Conservation (phyloP, 257 asterid species). For the Buddleja alternifolia region DNA sequence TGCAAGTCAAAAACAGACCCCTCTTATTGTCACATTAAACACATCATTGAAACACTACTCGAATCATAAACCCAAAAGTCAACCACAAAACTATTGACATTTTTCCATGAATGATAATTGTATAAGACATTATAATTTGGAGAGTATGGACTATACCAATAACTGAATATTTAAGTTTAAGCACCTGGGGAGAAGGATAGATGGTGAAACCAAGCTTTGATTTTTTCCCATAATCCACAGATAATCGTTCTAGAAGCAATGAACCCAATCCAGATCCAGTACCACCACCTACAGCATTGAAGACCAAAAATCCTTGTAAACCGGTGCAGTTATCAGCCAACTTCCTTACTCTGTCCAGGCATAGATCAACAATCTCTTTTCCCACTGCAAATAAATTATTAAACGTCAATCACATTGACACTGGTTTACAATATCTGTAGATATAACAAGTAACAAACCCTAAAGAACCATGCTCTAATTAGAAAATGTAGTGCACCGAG, state of each 20-base stretch:
- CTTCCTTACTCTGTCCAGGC: slow-evolving; percentile 87
- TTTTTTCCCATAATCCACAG: slow-evolving; percentile 86
- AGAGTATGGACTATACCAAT: background rate
- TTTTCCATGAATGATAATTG: no score
- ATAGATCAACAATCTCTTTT: slow-evolving; percentile 82
- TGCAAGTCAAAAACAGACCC: slow-evolving; percentile 37
- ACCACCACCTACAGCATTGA: slow-evolving; percentile 92
- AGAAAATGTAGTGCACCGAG: background rate
- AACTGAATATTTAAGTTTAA: slow-evolving; percentile 1
- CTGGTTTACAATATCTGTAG: background rate
- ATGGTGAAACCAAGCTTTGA: slow-evolving; percentile 93
- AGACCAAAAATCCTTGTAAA: slow-evolving; percentile 87
- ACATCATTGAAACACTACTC: background rate
- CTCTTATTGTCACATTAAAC: slow-evolving; percentile 12
- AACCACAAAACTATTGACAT: background rate
- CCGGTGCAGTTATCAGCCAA: slow-evolving; percentile 95
- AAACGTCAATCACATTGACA: background rate
- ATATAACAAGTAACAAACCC: background rate
- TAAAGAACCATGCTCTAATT: background rate
- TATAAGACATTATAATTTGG: background rate
- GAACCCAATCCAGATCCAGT: slow-evolving; percentile 96
- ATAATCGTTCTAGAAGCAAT: slow-evolving; percentile 78
- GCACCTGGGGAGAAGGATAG: slow-evolving; percentile 90
- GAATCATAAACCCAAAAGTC: background rate
- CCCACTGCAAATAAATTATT: slow-evolving; percentile 57